Evolutionary conservation across 805 yeast species (phyloP).

Genomic region (Alloascoidea africana): DNA sequence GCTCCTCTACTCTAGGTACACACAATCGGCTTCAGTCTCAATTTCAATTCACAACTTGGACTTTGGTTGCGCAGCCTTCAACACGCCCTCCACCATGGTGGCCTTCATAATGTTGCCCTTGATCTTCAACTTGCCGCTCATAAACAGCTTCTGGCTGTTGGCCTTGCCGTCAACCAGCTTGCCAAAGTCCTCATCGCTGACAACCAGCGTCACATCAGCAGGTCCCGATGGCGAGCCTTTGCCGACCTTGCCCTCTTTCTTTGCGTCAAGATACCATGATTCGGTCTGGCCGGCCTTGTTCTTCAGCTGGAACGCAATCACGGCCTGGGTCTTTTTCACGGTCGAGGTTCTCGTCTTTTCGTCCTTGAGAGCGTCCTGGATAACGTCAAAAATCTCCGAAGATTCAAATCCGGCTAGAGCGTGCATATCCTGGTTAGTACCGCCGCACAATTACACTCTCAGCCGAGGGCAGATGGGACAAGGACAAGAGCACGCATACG

Average conservation of each 20-base stretch:
- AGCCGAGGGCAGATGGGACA: too few relatives aligned
- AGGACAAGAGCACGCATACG: too few relatives aligned
- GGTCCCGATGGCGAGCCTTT: conserved; percentile 23
- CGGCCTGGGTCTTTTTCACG: conserved; percentile 37
- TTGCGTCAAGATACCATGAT: conserved; percentile 57
- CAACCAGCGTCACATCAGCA: conserved; percentile 49
- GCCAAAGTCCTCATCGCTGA: conserved; percentile 55
- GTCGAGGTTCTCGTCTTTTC: conserved; percentile 16
- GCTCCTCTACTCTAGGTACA: too few relatives aligned
- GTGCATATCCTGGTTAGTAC: too few relatives aligned
- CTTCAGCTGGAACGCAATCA: conserved; percentile 51
- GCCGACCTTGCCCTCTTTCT: conserved; percentile 37
- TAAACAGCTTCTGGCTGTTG: conserved; percentile 71
- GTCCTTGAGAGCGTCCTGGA: conserved; percentile 15
- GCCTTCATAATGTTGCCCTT: conserved; percentile 91
- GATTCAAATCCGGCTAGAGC: conserved; percentile 8
- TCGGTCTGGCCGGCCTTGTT: conserved; percentile 42
- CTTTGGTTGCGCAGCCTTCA: conserved; percentile 36
- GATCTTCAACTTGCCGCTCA: conserved; percentile 74
- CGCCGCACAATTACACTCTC: too few relatives aligned
- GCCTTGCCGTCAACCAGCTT: conserved; percentile 65
- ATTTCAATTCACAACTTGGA: conserved; percentile 24
- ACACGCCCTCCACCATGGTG: conserved; percentile 52
- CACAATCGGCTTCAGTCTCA: too few relatives aligned
- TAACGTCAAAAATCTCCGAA: conserved; percentile 21